Evolutionary conservation across 179 eudicot genomes (phyloP).

Genomic region (Beta macrorhiza): DNA sequence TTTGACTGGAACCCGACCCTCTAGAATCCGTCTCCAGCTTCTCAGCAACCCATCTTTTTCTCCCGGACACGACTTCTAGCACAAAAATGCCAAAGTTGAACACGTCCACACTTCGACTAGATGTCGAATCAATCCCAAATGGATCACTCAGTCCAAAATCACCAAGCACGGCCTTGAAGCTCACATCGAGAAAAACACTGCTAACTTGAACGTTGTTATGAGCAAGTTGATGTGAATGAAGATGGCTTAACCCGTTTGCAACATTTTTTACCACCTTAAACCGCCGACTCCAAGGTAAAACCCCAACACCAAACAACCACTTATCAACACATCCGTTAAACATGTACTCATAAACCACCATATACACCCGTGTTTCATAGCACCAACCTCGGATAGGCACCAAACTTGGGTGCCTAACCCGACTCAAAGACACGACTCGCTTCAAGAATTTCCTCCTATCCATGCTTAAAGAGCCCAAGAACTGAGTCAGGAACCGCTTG

Average conservation of each 20-base stretch:
- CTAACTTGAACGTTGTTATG: constrained; percentile 65
- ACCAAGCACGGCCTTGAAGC: constrained; percentile 63
- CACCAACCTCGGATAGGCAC: constrained; percentile 80
- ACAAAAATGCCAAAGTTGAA: constrained; percentile 63
- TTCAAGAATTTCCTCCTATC: constrained; percentile 45
- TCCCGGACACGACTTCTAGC: constrained; percentile 65
- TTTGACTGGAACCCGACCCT: not conserved
- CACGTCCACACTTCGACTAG: constrained; percentile 55
- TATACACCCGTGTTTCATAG: constrained; percentile 44
- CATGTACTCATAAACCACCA: constrained; percentile 66
- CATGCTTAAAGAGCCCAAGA: constrained; percentile 34
- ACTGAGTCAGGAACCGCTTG: constrained; percentile 52
- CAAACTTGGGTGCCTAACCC: constrained; percentile 60
- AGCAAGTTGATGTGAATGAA: constrained; percentile 61
- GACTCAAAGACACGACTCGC: constrained; percentile 48
- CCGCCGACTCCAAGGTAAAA: constrained; percentile 69
- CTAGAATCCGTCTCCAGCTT: not conserved
- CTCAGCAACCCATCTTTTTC: constrained; percentile 29
- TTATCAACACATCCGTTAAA: constrained; percentile 65
- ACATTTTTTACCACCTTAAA: constrained; percentile 64
- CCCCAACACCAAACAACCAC: constrained; percentile 78
- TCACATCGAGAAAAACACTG: constrained; percentile 65
- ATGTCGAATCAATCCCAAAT: constrained; percentile 45
- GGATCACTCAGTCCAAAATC: constrained; percentile 64
- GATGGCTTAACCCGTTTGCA: constrained; percentile 53